Percentiles rank a stretch among this genome's conserved stretches.
Evolutionary conservation across 495 filamentous ascomycete species (phyloP).

Genomic region (Aspergillus coremiiformis): DNA sequence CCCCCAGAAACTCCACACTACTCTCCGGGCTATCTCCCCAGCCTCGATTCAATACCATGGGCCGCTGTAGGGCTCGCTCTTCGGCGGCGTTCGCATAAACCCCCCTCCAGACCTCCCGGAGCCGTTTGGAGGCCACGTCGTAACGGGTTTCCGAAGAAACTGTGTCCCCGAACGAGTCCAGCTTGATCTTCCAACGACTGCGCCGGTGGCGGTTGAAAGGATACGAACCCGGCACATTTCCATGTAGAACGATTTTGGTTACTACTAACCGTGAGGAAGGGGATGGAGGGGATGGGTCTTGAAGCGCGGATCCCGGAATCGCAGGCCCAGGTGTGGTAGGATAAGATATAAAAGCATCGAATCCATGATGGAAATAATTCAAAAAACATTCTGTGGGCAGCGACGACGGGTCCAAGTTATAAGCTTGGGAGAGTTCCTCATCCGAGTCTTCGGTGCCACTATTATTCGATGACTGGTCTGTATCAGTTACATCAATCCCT

Average conservation of each 20-base stretch:
- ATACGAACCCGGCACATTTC: constrained; percentile 91
- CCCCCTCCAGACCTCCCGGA: constrained; percentile 65
- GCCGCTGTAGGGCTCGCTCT: constrained; percentile 56
- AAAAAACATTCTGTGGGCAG: constrained; percentile 73
- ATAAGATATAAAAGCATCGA: constrained; percentile 86
- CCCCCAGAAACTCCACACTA: constrained; percentile 80
- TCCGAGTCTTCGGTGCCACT: constrained; percentile 72
- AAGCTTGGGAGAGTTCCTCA: constrained; percentile 41
- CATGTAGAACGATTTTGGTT: constrained; percentile 85
- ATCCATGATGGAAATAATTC: constrained; percentile 92
- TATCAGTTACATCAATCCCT: constrained; percentile 49
- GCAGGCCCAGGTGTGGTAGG: constrained; percentile 60
- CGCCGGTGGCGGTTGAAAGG: constrained; percentile 92
- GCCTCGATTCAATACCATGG: constrained; percentile 83
- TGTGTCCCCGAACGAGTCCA: constrained; percentile 23
- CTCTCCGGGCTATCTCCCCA: constrained; percentile 89
- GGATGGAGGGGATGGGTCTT: constrained; percentile 32
- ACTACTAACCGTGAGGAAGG: constrained; percentile 61
- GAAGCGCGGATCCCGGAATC: constrained; percentile 42
- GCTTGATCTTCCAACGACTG: constrained; percentile 75
- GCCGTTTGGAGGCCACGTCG: constrained; percentile 54
- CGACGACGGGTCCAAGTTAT: constrained; percentile 30
- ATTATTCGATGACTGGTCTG: constrained; percentile 75
- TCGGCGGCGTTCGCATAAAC: constrained; percentile 55
- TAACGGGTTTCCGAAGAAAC: constrained; percentile 75